Evolutionary conservation across 495 filamentous ascomycete genomes (phyloP).

Genomic region (Rusavskia elegans): DNA sequence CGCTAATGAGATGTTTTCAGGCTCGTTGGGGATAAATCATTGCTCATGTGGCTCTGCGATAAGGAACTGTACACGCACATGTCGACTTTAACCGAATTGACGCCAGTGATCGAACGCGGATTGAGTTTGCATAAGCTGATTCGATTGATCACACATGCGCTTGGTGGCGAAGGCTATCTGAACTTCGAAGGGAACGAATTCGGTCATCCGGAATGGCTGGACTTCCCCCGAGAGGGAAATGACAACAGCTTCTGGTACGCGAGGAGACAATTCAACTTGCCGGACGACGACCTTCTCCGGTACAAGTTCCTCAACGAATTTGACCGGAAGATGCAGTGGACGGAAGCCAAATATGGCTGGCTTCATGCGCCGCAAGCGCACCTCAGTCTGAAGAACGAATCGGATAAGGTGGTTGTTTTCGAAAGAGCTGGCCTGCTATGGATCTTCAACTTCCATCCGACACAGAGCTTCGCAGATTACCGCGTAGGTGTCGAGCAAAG

Average conservation of each 20-base stretch:
- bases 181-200: slow-evolving; percentile 99
- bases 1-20: slow-evolving; percentile 35
- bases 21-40: slow-evolving; percentile 86
- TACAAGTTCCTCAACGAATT: slow-evolving; percentile 93
- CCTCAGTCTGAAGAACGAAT: slow-evolving; percentile 84
- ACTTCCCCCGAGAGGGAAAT: slow-evolving; percentile 92
- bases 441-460: slow-evolving; percentile 92
- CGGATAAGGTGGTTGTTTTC: slow-evolving; percentile 90
- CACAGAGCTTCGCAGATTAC: slow-evolving; percentile 82
- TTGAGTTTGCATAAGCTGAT: slow-evolving; percentile 95
- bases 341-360: slow-evolving; percentile 86
- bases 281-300: slow-evolving; percentile 69
- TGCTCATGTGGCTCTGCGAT: slow-evolving; percentile 97
- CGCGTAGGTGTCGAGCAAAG: slow-evolving; percentile 69
- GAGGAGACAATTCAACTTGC: slow-evolving; percentile 83
- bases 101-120: slow-evolving; percentile 80
- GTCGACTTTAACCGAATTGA: slow-evolving; percentile 69
- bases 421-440: slow-evolving; percentile 82
- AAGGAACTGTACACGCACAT: slow-evolving; percentile 96
- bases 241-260: slow-evolving; percentile 95
- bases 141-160: slow-evolving; percentile 74
- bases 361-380: slow-evolving; percentile 75
- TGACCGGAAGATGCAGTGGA: slow-evolving; percentile 76
- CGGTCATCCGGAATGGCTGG: slow-evolving; percentile 97
- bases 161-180: slow-evolving; percentile 96